Evolutionary conservation across 768 basidiomycete genomes (phyloP).

Genomic region (Lactarius sp.): DNA sequence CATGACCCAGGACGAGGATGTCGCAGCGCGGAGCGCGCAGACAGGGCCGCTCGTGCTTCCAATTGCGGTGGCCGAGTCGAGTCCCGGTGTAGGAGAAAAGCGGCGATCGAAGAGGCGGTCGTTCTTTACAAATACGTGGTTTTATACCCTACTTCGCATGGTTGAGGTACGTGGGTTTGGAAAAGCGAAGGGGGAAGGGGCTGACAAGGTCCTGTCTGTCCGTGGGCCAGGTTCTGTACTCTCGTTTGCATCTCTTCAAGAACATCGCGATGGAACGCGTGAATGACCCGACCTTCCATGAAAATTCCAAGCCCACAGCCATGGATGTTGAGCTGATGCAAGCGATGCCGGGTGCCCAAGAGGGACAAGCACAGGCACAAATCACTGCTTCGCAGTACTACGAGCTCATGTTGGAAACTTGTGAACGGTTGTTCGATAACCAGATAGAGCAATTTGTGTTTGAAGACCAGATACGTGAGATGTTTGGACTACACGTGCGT

Average conservation of each 20-base stretch:
- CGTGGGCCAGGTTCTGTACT: constrained; percentile 65
- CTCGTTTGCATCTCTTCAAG: constrained; percentile 78
- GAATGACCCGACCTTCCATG: constrained; percentile 29
- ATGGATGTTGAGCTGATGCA: constrained; percentile 37
- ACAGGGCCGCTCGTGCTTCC: background rate
- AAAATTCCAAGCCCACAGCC: constrained; percentile 35
- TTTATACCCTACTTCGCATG: constrained; percentile 80
- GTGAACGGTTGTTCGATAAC: constrained; percentile 88
- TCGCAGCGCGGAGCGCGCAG: constrained; percentile 12
- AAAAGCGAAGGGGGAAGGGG: background rate
- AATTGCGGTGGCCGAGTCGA: background rate
- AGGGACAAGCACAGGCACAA: constrained; percentile 23
- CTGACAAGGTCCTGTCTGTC: background rate
- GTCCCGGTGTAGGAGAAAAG: constrained; percentile 23
- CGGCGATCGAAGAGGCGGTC: constrained; percentile 43
- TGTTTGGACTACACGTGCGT: constrained; percentile 77
- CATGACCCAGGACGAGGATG: constrained; percentile 36
- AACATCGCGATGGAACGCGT: constrained; percentile 49
- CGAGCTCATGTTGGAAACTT: constrained; percentile 75
- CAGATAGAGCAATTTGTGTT: constrained; percentile 83
- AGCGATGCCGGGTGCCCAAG: constrained; percentile 26
- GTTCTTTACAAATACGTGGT: constrained; percentile 87
- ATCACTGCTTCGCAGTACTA: constrained; percentile 67
- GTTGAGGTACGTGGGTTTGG: constrained; percentile 60
- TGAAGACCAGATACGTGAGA: constrained; percentile 85